Conservation (phyloP, 139 green algal species). For the Yamagishiella unicocca region DNA sequence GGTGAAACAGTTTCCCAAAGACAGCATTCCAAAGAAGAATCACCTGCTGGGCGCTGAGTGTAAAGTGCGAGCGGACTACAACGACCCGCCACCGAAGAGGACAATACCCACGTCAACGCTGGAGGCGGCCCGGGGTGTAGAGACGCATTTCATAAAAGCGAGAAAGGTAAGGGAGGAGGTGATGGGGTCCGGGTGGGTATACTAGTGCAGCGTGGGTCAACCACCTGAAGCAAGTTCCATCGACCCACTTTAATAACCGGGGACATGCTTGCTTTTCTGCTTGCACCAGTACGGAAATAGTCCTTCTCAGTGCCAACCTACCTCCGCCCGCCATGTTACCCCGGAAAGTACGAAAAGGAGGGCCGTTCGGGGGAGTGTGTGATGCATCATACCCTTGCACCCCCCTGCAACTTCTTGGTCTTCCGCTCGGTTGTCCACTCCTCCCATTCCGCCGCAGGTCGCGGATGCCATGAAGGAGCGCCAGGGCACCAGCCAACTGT, state of each 20-base stretch:
- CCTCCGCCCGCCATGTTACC: neutral
- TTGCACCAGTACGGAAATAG: neutral
- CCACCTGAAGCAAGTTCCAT: neutral
- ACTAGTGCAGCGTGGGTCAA: neutral
- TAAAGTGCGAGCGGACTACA: neutral
- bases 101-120: neutral
- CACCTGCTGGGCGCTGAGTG: neutral
- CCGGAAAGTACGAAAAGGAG: no score
- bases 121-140: neutral
- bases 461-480: neutral
- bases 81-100: neutral
- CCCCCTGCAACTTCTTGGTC: neutral
- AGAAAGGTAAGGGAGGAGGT: no score
- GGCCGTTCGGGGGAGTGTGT: no score
- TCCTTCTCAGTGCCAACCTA: neutral
- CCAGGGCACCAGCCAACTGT: neutral
- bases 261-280: neutral
- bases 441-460: neutral
- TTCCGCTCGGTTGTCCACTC: neutral
- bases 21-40: neutral
- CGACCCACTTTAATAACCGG: no score
- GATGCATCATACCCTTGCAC: no score
- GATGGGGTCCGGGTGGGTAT: no score
- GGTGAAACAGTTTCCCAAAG: neutral
- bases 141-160: conserved; percentile 36